Conservation (phyloP, 225 moss, liverwort and hornwort species). For the Neckera pumila region DNA sequence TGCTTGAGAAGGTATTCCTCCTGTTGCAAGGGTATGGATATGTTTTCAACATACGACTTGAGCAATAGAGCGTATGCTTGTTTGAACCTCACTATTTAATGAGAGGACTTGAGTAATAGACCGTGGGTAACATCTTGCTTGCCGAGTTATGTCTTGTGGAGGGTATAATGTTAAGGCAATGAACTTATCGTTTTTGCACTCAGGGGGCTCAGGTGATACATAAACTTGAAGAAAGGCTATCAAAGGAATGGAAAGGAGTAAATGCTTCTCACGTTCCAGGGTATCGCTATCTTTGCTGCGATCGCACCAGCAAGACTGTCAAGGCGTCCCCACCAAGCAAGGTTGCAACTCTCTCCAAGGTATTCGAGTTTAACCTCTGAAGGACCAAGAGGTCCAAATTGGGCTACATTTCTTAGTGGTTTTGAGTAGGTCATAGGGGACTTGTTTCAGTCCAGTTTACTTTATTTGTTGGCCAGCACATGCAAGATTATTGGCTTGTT, state of each 20-base stretch:
- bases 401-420: not conserved
- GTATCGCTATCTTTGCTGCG: slow-evolving; percentile 72
- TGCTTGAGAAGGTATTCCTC: slow-evolving; percentile 64
- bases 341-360: slow-evolving; percentile 71
- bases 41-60: not conserved
- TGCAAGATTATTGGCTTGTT: not conserved
- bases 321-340: slow-evolving; percentile 78
- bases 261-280: slow-evolving; percentile 71
- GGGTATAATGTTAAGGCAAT: not conserved
- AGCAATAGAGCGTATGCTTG: not conserved
- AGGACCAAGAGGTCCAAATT: not conserved
- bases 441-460: not conserved
- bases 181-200: not conserved
- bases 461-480: not conserved
- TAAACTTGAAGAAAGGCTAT: slow-evolving; percentile 58
- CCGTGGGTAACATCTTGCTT: not conserved
- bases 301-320: slow-evolving; percentile 38
- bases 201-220: slow-evolving; percentile 51
- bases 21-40: not conserved
- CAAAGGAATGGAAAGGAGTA: slow-evolving; percentile 69
- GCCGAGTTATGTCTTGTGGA: not conserved
- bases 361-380: not conserved
- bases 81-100: not conserved
- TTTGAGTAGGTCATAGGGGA: not conserved
- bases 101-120: not conserved